Evolutionary conservation across 2,329 filamentous ascomycete genomes (phyloP), one percentile per base, ranked within the genome.

Genomic region (Aaosphaeria pasadenensis): DNA sequence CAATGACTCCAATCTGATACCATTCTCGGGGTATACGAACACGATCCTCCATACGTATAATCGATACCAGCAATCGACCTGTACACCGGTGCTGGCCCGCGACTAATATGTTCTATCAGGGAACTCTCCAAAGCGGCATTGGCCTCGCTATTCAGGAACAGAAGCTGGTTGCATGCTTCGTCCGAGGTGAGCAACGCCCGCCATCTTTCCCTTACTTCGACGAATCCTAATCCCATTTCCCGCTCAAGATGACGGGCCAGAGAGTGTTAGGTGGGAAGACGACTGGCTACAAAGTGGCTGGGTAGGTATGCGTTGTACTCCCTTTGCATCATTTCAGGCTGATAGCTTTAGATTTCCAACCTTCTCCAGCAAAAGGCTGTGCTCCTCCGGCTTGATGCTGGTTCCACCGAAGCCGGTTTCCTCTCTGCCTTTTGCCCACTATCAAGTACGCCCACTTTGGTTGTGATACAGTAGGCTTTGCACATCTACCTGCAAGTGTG

Each of bases 151-250:
- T 96, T 5, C 80, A 83, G 51, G 78, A 91, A 67, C 76, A 82
- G 50, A 95, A 92, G 70, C 78, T 87, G 13, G 88, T 96, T 1
- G 81, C 88, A 30, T 95, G 90, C 72, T 95, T 96, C 70, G 86
- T 96, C 31, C 83, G 84, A 63, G 86, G 89, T 90, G 70, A 56
- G 41, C 11, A 41, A 49, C 30, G 11, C 28, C 24, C 50, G 29
- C 11, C 30, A 42, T 42, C 7, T 41, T 9, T 41, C 11, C 11
- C 17, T 24, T 24, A 36, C 9, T 11, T 9, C 39, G 7, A 41
- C 11, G 24, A 24, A 24, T 24, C 17, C 17, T 24, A 24, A 24
- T 24, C 17, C 17, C 17, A 24, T 3, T 24, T 24, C 17, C 17
- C 17, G 17, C 11, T 30, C 30, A 60, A 91, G 89, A 95, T 67